phyloP scores from a whole-genome alignment of 2,329 filamentous ascomycete species.

The Aspergillus sp. region DNA sequence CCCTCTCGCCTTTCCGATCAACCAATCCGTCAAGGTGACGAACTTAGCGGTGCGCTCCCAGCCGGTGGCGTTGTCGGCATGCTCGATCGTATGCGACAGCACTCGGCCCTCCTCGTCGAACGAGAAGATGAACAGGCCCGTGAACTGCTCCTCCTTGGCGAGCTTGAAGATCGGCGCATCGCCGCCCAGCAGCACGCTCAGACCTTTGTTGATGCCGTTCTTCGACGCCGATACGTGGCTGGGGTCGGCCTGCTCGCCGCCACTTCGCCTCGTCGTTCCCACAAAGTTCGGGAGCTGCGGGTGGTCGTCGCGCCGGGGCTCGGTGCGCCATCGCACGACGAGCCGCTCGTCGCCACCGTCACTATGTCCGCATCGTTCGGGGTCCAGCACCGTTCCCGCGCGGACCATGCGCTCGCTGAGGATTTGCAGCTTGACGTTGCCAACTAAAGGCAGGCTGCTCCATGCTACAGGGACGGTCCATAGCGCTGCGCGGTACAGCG shows the following conservation, averaged over 20 bases:
- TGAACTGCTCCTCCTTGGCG: conserved; percentile 73
- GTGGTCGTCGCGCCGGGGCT: conserved; percentile 35
- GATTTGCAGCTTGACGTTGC: conserved; percentile 85
- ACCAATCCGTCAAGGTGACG: conserved; percentile 90
- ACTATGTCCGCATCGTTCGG: conserved; percentile 32
- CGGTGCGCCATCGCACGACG: conserved; percentile 85
- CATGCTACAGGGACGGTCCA: conserved; percentile 97
- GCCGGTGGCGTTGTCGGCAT: conserved; percentile 77
- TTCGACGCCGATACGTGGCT: conserved; percentile 25
- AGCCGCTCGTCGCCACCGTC: conserved; percentile 66
- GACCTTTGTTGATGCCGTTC: conserved; percentile 38
- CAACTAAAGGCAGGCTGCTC: conserved; percentile 87
- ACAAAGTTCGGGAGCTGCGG: not conserved
- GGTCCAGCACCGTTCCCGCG: conserved; percentile 42
- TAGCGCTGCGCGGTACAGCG: conserved; percentile 87
- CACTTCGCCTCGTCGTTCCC: not conserved
- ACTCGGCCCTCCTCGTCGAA: conserved; percentile 87
- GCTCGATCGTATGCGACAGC: conserved; percentile 87
- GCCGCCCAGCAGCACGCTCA: conserved; percentile 52
- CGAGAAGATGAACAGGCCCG: conserved; percentile 90
- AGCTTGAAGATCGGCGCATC: conserved; percentile 50
- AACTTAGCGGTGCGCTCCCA: conserved; percentile 85
- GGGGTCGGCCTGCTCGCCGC: not conserved
- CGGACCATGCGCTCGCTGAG: conserved; percentile 85
- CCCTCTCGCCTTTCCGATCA: conserved; percentile 74